A percentile compares a stretch with the other conserved stretches of the same genome.
These are phyloP conservation scores for Acanthochlamys bracteata DNA, from an alignment of 106 monocot genomes.

Conservation along the genomic window DNA sequence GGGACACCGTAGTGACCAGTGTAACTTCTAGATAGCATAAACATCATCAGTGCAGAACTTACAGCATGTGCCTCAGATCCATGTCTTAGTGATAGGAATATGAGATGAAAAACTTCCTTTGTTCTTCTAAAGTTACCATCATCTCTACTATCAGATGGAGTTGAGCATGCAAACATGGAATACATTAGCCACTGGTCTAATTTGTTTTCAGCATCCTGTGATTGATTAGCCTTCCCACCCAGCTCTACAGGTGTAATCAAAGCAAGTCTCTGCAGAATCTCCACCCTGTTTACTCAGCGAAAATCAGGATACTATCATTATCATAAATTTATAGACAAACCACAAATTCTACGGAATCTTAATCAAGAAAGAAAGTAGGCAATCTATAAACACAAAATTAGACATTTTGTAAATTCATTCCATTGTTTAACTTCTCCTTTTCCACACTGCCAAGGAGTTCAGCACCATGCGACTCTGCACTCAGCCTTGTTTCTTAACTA, in stretches of 20 bases:
- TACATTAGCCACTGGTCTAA: constrained; percentile 96
- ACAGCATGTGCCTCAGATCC: constrained; percentile 86
- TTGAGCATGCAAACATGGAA: constrained; percentile 94
- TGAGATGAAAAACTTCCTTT: constrained; percentile 84
- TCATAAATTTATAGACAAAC: too few relatives aligned
- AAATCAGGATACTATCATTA: too few relatives aligned
- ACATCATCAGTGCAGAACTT: constrained; percentile 20
- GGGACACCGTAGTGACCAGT: too few relatives aligned
- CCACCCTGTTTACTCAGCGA: constrained; percentile 32
- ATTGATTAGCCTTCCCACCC: constrained; percentile 86
- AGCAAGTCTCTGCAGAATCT: constrained; percentile 71
- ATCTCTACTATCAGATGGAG: constrained; percentile 76
- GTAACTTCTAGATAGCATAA: too few relatives aligned
- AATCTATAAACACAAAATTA: too few relatives aligned
- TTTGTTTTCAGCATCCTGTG: constrained; percentile 77
- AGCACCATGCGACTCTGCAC: too few relatives aligned
- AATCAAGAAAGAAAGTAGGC: too few relatives aligned
- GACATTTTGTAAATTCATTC: too few relatives aligned
- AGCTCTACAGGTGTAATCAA: constrained; percentile 75
- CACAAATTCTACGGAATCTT: too few relatives aligned
- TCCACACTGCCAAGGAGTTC: too few relatives aligned
- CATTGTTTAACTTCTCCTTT: too few relatives aligned
- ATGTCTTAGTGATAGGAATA: constrained; percentile 85
- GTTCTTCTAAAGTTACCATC: constrained; percentile 40
- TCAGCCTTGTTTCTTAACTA: too few relatives aligned